A percentile compares a stretch with the other conserved stretches of the same genome.
phyloP scores from a whole-genome alignment of 345 rosid species.

The Moringa oleifera region DNA sequence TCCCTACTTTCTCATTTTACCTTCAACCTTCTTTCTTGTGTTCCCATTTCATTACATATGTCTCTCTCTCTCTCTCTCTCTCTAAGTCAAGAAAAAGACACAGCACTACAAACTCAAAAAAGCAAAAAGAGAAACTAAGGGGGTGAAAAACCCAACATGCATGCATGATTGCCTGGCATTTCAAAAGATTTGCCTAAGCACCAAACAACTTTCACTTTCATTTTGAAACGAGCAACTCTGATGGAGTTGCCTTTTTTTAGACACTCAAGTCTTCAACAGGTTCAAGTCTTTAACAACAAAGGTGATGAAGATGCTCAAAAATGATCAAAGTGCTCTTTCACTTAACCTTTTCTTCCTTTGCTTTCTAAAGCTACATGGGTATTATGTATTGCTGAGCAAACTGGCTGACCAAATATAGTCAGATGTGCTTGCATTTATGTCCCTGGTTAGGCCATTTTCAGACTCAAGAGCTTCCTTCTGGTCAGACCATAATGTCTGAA shows the following conservation, averaged over 20 bases:
- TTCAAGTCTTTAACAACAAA: no score
- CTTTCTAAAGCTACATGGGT: no score
- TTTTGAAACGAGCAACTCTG: not conserved
- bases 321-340: not conserved
- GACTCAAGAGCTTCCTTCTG: not conserved
- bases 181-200: not conserved
- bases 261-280: no score
- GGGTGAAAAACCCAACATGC: not conserved
- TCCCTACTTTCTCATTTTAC: slow-evolving; percentile 5
- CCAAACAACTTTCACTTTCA: not conserved
- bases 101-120: not conserved
- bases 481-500: no score
- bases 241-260: no score
- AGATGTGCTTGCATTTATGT: slow-evolving; percentile 7
- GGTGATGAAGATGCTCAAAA: no score
- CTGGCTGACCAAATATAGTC: slow-evolving; percentile 13
- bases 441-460: slow-evolving; percentile 15
- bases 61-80: not conserved
- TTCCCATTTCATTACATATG: no score
- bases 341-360: not conserved
- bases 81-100: not conserved
- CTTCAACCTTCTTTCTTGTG: no score
- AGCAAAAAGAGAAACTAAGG: no score
- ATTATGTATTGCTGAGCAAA: no score
- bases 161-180: no score